phyloP scores from a whole-genome alignment of 805 yeast species.

The Wickerhamomyces sydowiorum region DNA sequence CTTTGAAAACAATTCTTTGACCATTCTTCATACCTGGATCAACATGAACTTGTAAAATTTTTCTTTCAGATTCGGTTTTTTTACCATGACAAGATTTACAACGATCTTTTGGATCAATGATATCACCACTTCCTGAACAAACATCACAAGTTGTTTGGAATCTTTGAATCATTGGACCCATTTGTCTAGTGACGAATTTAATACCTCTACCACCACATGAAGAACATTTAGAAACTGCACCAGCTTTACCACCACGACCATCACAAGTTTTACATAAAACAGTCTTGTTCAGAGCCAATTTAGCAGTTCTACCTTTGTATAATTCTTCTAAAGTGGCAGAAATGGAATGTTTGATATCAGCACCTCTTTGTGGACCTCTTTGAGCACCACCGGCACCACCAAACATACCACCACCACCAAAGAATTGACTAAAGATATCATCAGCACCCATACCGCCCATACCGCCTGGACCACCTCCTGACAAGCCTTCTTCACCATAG shows the following conservation, averaged over 20 bases:
- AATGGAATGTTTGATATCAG: conserved; percentile 51
- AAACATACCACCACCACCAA: conserved; percentile 65
- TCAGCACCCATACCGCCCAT: conserved; percentile 59
- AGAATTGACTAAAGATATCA: conserved; percentile 75
- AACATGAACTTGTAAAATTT: conserved; percentile 45
- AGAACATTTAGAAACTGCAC: conserved; percentile 38
- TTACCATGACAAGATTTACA: conserved; percentile 40
- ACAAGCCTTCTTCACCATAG: conserved; percentile 89
- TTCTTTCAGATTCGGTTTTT: conserved; percentile 41
- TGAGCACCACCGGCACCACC: conserved; percentile 54
- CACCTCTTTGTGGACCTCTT: conserved; percentile 32
- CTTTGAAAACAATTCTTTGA: conserved; percentile 44
- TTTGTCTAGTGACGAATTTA: conserved; percentile 31
- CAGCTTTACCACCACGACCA: conserved; percentile 49
- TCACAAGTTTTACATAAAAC: conserved; percentile 43
- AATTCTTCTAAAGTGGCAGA: conserved; percentile 49
- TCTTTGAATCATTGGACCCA: conserved; percentile 40
- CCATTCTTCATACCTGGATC: conserved; percentile 52
- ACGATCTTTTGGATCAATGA: conserved; percentile 24
- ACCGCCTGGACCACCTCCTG: conserved; percentile 59
- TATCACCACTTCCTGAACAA: conserved; percentile 38
- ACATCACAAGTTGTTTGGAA: conserved; percentile 38
- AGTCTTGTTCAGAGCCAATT: conserved; percentile 47
- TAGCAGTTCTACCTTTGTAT: conserved; percentile 50
- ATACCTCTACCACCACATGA: conserved; percentile 40